A percentile compares a stretch with the other conserved stretches of the same genome.
Conservation (phyloP, 2,329 filamentous ascomycete genomes). For the Fusarium devonianum region DNA sequence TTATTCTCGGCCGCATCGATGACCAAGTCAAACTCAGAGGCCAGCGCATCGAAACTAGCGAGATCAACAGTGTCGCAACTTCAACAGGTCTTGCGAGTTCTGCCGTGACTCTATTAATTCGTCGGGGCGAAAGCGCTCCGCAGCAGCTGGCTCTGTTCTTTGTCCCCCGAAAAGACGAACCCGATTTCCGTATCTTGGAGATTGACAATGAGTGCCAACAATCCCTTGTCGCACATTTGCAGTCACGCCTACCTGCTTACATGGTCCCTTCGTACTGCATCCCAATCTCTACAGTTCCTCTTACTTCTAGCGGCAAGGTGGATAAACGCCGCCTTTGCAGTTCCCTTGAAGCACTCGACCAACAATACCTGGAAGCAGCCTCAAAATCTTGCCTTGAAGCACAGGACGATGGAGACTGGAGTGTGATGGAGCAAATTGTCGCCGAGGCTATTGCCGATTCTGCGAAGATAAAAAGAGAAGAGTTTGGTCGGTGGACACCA, state of each 20-base stretch:
- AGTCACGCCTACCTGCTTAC: slow-evolving; percentile 69
- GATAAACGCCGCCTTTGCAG: slow-evolving; percentile 64
- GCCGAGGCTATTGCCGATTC: slow-evolving; percentile 61
- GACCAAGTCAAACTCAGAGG: slow-evolving; percentile 85
- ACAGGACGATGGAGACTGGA: slow-evolving; percentile 55
- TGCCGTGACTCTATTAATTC: slow-evolving; percentile 68
- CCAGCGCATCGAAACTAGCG: slow-evolving; percentile 78
- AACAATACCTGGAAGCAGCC: slow-evolving; percentile 52
- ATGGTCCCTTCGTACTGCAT: slow-evolving; percentile 82
- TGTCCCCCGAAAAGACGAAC: slow-evolving; percentile 52
- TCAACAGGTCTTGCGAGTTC: slow-evolving; percentile 61
- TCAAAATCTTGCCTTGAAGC: slow-evolving; percentile 39
- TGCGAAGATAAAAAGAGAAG: slow-evolving; percentile 52
- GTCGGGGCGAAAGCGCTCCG: slow-evolving; percentile 45
- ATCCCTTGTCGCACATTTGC: slow-evolving; percentile 62
- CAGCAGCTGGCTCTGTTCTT: slow-evolving; percentile 75
- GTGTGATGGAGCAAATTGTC: slow-evolving; percentile 62
- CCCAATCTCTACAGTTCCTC: slow-evolving; percentile 72
- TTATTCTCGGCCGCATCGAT: slow-evolving; percentile 77
- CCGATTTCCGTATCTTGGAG: slow-evolving; percentile 49
- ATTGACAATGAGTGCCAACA: slow-evolving; percentile 47
- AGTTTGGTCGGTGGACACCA: slow-evolving; percentile 70
- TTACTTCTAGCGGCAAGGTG: slow-evolving; percentile 78
- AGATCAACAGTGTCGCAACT: slow-evolving; percentile 72
- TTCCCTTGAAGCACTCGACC: slow-evolving; percentile 56